Conservation (phyloP, 129 eudicot genomes). For the Escallonia rubra region DNA sequence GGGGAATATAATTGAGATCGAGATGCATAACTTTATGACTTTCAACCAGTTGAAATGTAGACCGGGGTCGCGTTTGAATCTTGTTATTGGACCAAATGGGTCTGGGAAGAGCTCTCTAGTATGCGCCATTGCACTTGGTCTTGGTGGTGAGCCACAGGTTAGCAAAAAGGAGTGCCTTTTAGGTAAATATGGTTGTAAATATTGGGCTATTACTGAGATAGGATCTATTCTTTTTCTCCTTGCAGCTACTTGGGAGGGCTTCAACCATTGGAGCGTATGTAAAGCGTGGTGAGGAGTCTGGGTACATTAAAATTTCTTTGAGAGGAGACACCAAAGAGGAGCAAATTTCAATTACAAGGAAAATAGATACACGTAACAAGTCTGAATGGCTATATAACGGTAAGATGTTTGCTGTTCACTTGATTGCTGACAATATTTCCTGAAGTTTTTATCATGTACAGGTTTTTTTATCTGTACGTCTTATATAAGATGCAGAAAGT, state of each 20-base stretch:
- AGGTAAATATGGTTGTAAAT: background rate
- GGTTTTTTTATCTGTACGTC: background rate
- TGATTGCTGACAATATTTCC: background rate
- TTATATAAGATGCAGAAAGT: no score
- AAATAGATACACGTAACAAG: conserved; percentile 73
- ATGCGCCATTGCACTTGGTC: conserved; percentile 94
- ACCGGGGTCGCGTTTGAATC: conserved; percentile 90
- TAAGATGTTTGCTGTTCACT: conserved; percentile 13
- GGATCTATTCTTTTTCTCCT: background rate
- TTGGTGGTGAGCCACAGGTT: conserved; percentile 99
- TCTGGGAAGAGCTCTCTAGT: conserved; percentile 95
- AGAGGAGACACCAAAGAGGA: conserved; percentile 62
- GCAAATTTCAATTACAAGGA: conserved; percentile 54
- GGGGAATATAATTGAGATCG: conserved; percentile 80
- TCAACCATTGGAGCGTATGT: conserved; percentile 86
- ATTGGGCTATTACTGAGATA: conserved; percentile 5
- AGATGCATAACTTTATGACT: conserved; percentile 79
- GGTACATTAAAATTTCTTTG: conserved; percentile 60
- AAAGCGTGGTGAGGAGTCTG: conserved; percentile 91
- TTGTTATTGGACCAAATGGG: conserved; percentile 95
- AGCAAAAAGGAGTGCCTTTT: background rate
- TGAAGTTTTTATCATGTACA: background rate
- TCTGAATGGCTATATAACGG: conserved; percentile 93
- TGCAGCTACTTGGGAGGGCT: conserved; percentile 92
- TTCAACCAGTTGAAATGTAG: conserved; percentile 60